Percentiles rank a stretch among this genome's conserved stretches.
Conservation (phyloP, 345 rosid genomes). For the Syzygium oleosum region DNA sequence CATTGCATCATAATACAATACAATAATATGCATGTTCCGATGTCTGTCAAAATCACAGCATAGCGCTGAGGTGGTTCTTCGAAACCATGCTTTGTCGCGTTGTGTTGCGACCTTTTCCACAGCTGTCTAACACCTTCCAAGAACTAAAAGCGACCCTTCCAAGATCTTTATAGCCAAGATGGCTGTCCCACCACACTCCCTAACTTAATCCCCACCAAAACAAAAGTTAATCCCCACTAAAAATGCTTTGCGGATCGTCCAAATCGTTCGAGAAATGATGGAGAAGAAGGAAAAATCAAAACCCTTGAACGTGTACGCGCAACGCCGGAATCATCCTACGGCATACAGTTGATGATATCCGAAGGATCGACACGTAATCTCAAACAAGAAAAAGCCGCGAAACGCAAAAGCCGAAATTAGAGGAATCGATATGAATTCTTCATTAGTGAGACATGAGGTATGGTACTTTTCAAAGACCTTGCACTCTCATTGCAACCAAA, state of each 20-base stretch:
- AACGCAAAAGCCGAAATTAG: neutral
- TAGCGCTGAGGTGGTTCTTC: neutral
- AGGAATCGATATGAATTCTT: neutral
- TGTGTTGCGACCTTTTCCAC: neutral
- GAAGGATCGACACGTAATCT: neutral
- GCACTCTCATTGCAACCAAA: neutral
- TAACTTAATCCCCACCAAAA: neutral
- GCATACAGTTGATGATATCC: neutral
- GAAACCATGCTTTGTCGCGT: neutral
- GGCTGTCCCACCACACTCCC: neutral
- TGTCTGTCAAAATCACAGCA: neutral
- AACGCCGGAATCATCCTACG: neutral
- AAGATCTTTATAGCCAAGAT: neutral
- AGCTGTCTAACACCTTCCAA: neutral
- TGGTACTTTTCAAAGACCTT: neutral
- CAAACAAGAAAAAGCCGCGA: neutral
- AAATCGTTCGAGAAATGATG: neutral
- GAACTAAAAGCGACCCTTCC: neutral
- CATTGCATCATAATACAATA: neutral
- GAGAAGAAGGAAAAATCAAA: no score
- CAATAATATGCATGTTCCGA: neutral
- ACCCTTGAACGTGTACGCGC: no score
- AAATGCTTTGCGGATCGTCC: neutral
- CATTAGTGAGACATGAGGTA: neutral
- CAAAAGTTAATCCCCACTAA: neutral